Percentiles rank a stretch among this genome's conserved stretches.
These are phyloP conservation scores for Vigna nakashimae DNA, from an alignment of 306 rosid genomes.

Conservation along the genomic window DNA sequence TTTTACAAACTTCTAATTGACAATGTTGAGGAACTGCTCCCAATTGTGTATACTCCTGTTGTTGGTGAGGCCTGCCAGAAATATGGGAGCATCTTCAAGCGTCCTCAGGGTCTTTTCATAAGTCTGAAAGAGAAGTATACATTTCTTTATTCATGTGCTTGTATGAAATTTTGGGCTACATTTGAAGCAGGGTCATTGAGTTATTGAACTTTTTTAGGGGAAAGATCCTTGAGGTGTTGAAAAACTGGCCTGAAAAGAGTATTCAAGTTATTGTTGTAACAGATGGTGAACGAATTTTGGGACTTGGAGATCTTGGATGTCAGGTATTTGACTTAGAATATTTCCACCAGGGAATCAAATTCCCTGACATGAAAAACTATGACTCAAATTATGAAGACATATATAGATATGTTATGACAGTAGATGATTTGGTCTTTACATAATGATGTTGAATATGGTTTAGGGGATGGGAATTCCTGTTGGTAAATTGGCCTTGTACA, in stretches of 20 bases:
- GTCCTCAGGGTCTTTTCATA: conserved; percentile 31
- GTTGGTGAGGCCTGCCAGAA: conserved; percentile 32
- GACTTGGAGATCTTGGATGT: conserved; percentile 93
- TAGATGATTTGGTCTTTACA: neutral
- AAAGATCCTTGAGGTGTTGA: conserved; percentile 20
- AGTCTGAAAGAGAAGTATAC: conserved; percentile 29
- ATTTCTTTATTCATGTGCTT: conserved; percentile 1
- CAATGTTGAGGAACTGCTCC: conserved; percentile 28
- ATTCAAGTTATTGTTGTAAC: conserved; percentile 56
- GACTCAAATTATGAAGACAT: neutral
- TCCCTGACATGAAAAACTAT: neutral
- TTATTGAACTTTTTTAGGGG: neutral
- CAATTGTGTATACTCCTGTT: conserved; percentile 22
- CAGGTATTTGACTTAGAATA: conserved; percentile 55
- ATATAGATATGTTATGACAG: neutral
- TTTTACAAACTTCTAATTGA: conserved; percentile 29
- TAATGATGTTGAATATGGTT: conserved; percentile 11
- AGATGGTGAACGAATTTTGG: conserved; percentile 86
- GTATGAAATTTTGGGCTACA: conserved; percentile 1
- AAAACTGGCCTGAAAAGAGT: conserved; percentile 23
- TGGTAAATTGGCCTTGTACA: conserved; percentile 28
- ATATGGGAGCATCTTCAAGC: conserved; percentile 29
- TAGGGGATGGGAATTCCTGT: conserved; percentile 31
- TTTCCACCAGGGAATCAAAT: neutral
- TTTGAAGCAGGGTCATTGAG: conserved; percentile 3